These are phyloP conservation scores for Suhomyces vadensis DNA, from an alignment of 805 yeast genomes.

Conservation along the genomic window DNA sequence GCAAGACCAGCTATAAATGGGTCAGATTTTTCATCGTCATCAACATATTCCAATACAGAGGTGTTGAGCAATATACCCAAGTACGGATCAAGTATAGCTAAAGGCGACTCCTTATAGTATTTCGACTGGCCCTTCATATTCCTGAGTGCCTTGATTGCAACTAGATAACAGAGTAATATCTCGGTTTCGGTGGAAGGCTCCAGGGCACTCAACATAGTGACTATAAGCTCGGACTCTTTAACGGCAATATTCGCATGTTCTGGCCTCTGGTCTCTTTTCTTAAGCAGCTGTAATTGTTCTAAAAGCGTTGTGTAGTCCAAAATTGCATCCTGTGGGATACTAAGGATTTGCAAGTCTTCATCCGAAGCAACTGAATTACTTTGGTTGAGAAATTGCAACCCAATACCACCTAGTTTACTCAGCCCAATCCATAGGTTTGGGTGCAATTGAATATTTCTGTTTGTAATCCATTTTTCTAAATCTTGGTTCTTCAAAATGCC, in stretches of 20 bases:
- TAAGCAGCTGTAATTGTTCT: constrained; percentile 18
- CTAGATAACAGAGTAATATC: constrained; percentile 25
- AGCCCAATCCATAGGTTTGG: constrained; percentile 16
- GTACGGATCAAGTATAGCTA: constrained; percentile 27
- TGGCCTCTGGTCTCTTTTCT: constrained; percentile 14
- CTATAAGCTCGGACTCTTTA: constrained; percentile 22
- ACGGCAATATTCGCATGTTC: background rate
- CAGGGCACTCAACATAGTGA: constrained; percentile 19
- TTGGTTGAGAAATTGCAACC: constrained; percentile 21
- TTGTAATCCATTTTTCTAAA: constrained; percentile 1
- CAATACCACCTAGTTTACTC: constrained; percentile 34
- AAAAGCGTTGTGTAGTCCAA: constrained; percentile 25
- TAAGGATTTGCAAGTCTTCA: constrained; percentile 12
- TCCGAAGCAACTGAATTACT: background rate
- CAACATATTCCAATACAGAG: constrained; percentile 18
- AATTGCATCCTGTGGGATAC: constrained; percentile 9
- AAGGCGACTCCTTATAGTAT: constrained; percentile 17
- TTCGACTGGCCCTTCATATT: background rate
- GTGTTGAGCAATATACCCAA: constrained; percentile 35
- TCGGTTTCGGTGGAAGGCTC: constrained; percentile 32
- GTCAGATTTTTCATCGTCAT: constrained; percentile 11
- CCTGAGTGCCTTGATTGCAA: constrained; percentile 14
- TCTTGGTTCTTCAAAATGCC: constrained; percentile 3
- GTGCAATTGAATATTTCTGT: constrained; percentile 17
- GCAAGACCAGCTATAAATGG: constrained; percentile 7